phyloP scores from a whole-genome alignment of 2,329 filamentous ascomycete genomes.

The Bipolaris cookei region DNA sequence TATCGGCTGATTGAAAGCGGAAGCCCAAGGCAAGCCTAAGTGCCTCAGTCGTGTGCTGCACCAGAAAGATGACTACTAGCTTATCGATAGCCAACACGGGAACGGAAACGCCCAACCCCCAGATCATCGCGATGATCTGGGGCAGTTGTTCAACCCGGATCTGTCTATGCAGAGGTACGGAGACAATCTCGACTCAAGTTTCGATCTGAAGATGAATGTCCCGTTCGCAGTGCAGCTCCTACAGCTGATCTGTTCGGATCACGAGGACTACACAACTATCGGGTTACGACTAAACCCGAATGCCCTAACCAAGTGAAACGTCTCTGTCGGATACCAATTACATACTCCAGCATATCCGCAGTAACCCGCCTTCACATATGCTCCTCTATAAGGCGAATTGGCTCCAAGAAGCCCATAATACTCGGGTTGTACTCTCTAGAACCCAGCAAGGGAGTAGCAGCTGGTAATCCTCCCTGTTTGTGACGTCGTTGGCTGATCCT shows the following conservation, averaged over 20 bases:
- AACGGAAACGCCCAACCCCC: conserved; percentile 6
- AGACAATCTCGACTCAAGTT: neutral
- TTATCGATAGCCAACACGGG: conserved; percentile 21
- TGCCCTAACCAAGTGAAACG: neutral
- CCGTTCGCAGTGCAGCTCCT: neutral
- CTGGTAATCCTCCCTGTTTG: neutral
- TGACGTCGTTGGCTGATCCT: neutral
- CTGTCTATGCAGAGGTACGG: neutral
- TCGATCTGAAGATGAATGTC: neutral
- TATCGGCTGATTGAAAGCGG: neutral
- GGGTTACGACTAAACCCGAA: neutral
- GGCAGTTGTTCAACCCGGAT: neutral
- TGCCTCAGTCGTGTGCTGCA: neutral
- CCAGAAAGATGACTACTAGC: conserved; percentile 14
- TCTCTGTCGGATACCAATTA: neutral
- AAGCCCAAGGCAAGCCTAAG: neutral
- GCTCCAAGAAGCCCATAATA: neutral
- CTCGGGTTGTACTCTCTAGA: neutral
- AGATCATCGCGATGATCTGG: conserved; percentile 7
- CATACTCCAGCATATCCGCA: neutral
- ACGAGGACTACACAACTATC: neutral
- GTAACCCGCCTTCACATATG: neutral
- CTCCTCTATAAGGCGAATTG: neutral
- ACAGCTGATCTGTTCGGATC: neutral
- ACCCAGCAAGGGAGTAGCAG: neutral